Percentiles rank a stretch among this genome's conserved stretches.
phyloP scores from a whole-genome alignment of 2,329 filamentous ascomycete species.

The Pleochaeta shiraiana region DNA sequence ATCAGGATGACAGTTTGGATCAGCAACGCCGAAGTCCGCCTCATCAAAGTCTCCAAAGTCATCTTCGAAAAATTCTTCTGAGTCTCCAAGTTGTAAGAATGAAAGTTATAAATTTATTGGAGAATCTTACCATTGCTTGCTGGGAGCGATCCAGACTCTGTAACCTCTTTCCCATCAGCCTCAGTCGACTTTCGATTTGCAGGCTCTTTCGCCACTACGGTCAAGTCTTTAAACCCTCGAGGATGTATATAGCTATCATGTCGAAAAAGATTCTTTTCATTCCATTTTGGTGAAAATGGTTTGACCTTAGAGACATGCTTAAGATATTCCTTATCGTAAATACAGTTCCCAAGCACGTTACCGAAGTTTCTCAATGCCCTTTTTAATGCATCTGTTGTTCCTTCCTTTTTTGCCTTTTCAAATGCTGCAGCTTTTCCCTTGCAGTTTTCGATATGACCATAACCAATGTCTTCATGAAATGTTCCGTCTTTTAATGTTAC shows the following conservation, averaged over 20 bases:
- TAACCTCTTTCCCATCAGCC: not conserved
- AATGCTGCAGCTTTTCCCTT: conserved; percentile 91
- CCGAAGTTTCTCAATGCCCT: conserved; percentile 78
- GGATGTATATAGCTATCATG: conserved; percentile 39
- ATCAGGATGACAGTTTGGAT: conserved; percentile 45
- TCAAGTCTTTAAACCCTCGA: not conserved
- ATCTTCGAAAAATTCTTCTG: conserved; percentile 8
- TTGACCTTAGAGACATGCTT: conserved; percentile 81
- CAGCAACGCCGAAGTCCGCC: conserved; percentile 49
- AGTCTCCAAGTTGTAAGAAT: not conserved
- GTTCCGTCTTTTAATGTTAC: conserved; percentile 83
- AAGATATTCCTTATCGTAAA: conserved; percentile 93
- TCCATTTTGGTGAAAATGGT: conserved; percentile 52
- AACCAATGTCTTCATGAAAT: conserved; percentile 95
- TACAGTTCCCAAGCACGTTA: conserved; percentile 92
- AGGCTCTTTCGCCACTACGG: conserved; percentile 13
- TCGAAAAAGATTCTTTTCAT: conserved; percentile 58
- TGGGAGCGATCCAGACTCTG: not conserved
- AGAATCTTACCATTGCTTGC: not conserved
- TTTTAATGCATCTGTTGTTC: conserved; percentile 85
- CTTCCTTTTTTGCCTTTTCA: conserved; percentile 98
- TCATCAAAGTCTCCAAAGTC: conserved; percentile 41
- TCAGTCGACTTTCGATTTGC: conserved; percentile 11
- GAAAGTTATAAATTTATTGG: not conserved
- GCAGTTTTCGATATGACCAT: conserved; percentile 90